A percentile compares a stretch with the other conserved stretches of the same genome.
Conservation (phyloP, 2,329 filamentous ascomycete genomes). For the Talaromyces sp. region DNA sequence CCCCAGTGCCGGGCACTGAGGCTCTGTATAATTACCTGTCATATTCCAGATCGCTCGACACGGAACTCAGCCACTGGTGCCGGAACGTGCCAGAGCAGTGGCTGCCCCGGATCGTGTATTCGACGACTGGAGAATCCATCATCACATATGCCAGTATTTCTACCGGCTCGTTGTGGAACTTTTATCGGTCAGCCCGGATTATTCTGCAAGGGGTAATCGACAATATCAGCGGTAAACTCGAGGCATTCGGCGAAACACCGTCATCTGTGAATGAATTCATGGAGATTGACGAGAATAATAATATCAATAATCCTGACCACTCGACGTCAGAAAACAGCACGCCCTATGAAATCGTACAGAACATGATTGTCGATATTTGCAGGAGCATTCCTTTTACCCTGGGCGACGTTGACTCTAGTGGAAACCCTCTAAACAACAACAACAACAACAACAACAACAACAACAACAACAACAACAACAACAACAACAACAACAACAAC, state of each 20-base stretch:
- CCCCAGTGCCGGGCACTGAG: background rate
- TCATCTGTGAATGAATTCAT: slow-evolving; percentile 4
- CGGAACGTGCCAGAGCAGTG: slow-evolving; percentile 25
- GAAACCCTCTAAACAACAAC: slow-evolving; percentile 18
- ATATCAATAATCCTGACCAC: background rate
- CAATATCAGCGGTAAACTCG: slow-evolving; percentile 18
- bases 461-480: no score
- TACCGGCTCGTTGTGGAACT: slow-evolving; percentile 27
- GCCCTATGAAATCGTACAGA: slow-evolving; percentile 20
- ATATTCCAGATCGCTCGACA: slow-evolving; percentile 19
- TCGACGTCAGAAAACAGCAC: slow-evolving; percentile 3
- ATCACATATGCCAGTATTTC: slow-evolving; percentile 27
- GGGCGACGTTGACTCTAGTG: slow-evolving; percentile 26
- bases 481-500: no score
- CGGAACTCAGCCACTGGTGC: slow-evolving; percentile 26
- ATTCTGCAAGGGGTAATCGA: slow-evolving; percentile 26
- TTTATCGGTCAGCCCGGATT: slow-evolving; percentile 30
- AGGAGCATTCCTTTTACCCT: slow-evolving; percentile 29
- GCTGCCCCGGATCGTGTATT: slow-evolving; percentile 28
- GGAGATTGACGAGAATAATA: background rate
- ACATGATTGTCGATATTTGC: slow-evolving; percentile 30
- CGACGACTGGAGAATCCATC: slow-evolving; percentile 21
- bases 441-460: no score
- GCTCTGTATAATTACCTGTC: slow-evolving; percentile 20
- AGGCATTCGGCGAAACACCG: slow-evolving; percentile 8